These are phyloP conservation scores for Coniferiporia weirii DNA, from an alignment of 1,284 basidiomycete genomes.

Conservation along the genomic window DNA sequence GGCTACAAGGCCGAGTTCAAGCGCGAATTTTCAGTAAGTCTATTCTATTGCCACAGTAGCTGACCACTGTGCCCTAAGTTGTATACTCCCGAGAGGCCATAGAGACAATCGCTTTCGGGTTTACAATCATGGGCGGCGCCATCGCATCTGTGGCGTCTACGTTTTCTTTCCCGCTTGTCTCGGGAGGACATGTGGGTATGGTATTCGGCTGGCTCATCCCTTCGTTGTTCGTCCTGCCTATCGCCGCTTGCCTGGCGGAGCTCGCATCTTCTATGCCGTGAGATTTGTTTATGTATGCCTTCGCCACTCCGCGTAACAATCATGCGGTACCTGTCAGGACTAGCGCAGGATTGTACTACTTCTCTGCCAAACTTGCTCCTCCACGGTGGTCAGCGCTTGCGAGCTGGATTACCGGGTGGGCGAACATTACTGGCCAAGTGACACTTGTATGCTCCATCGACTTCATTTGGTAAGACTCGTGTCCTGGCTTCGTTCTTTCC, in stretches of 20 bases:
- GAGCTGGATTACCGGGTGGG: conserved; percentile 73
- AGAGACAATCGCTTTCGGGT: conserved; percentile 63
- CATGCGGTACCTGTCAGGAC: conserved; percentile 34
- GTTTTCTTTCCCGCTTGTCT: conserved; percentile 54
- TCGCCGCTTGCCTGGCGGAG: conserved; percentile 67
- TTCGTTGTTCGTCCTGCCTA: conserved; percentile 58
- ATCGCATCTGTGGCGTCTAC: conserved; percentile 66
- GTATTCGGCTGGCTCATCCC: conserved; percentile 77
- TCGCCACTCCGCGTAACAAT: neutral
- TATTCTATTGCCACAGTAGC: neutral
- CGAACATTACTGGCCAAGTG: conserved; percentile 53
- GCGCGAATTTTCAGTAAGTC: conserved; percentile 66
- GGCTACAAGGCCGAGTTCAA: conserved; percentile 75
- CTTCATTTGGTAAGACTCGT: conserved; percentile 47
- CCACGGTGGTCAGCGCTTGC: conserved; percentile 54
- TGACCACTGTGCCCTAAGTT: neutral
- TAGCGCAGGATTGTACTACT: conserved; percentile 69
- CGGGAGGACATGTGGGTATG: conserved; percentile 73
- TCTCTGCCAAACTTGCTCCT: conserved; percentile 66
- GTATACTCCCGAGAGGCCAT: conserved; percentile 35
- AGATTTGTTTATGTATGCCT: conserved; percentile 25
- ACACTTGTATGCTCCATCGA: conserved; percentile 70
- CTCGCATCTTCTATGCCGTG: conserved; percentile 73
- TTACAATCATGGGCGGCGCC: conserved; percentile 69
- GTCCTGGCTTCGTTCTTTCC: neutral